Percentiles rank a stretch among this genome's conserved stretches.
Evolutionary conservation across 2,329 filamentous ascomycete genomes (phyloP).

Genomic region (Botrytis hyacinthi): DNA sequence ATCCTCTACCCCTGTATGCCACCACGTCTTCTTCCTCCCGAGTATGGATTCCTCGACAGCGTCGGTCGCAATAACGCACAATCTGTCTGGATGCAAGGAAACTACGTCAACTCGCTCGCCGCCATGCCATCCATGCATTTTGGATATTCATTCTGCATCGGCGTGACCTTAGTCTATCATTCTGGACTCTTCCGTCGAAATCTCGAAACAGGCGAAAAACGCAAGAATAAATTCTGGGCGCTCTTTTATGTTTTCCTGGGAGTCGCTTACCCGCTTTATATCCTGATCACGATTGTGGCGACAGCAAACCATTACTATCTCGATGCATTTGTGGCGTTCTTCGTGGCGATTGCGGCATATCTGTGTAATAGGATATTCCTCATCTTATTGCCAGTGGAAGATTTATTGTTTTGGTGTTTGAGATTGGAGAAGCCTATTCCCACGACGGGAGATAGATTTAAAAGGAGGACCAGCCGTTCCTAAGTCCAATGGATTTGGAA

Average conservation of each 20-base stretch:
- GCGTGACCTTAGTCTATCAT: constrained; percentile 52
- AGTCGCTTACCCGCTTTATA: constrained; percentile 47
- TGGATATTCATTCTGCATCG: constrained; percentile 54
- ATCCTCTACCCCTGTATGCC: constrained; percentile 54
- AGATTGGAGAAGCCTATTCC: constrained; percentile 51
- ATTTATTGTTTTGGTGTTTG: constrained; percentile 47
- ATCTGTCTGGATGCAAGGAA: constrained; percentile 50
- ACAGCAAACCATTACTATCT: constrained; percentile 56
- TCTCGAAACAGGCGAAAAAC: constrained; percentile 43
- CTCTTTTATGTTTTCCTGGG: constrained; percentile 45
- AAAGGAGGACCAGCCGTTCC: neutral
- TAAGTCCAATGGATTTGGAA: neutral
- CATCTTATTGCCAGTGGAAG: constrained; percentile 50
- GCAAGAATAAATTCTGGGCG: constrained; percentile 45
- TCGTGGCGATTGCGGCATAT: constrained; percentile 48
- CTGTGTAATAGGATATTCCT: constrained; percentile 49
- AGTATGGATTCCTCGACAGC: constrained; percentile 51
- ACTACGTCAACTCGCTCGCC: constrained; percentile 51
- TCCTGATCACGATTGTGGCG: constrained; percentile 50
- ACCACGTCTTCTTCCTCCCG: constrained; percentile 48
- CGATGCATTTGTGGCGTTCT: constrained; percentile 49
- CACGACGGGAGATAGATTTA: constrained; percentile 44
- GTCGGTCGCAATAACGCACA: constrained; percentile 50
- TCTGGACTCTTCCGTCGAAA: constrained; percentile 45
- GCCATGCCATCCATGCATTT: constrained; percentile 56